phyloP scores from a whole-genome alignment of 306 rosid genomes.

The Cucumis melo region DNA sequence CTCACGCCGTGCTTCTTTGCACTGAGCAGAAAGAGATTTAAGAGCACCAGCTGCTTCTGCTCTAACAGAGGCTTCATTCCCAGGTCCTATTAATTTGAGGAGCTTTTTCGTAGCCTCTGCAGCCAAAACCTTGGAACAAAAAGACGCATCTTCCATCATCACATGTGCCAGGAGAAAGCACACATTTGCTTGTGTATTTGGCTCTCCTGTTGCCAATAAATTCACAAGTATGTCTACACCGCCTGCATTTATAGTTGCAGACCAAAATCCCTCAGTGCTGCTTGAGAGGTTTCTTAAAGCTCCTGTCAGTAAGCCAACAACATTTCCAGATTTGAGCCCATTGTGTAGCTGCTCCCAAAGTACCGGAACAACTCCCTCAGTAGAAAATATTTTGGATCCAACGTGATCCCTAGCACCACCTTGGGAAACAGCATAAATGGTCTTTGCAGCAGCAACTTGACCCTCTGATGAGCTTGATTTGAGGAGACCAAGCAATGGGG shows the following conservation, averaged over 20 bases:
- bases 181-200: constrained; percentile 71
- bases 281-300: constrained; percentile 81
- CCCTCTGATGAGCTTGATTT: constrained; percentile 85
- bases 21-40: constrained; percentile 80
- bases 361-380: constrained; percentile 98
- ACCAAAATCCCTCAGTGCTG: constrained; percentile 95
- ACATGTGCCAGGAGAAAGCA: constrained; percentile 82
- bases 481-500: constrained; percentile 91
- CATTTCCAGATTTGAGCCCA: constrained; percentile 61
- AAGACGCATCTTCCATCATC: constrained; percentile 90
- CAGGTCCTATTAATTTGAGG: constrained; percentile 81
- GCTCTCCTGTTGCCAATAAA: constrained; percentile 66
- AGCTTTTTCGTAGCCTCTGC: constrained; percentile 82
- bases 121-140: constrained; percentile 66
- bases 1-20: constrained; percentile 93
- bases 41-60: constrained; percentile 99
- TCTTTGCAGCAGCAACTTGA: constrained; percentile 90
- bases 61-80: constrained; percentile 83
- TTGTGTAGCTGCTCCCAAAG: constrained; percentile 76
- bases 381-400: constrained; percentile 92
- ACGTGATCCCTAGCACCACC: constrained; percentile 89
- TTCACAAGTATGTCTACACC: constrained; percentile 79
- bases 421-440: constrained; percentile 94
- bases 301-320: constrained; percentile 83
- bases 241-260: constrained; percentile 72